phyloP scores from a whole-genome alignment of 2,329 filamentous ascomycete genomes.

The Incumbomyces lentus region DNA sequence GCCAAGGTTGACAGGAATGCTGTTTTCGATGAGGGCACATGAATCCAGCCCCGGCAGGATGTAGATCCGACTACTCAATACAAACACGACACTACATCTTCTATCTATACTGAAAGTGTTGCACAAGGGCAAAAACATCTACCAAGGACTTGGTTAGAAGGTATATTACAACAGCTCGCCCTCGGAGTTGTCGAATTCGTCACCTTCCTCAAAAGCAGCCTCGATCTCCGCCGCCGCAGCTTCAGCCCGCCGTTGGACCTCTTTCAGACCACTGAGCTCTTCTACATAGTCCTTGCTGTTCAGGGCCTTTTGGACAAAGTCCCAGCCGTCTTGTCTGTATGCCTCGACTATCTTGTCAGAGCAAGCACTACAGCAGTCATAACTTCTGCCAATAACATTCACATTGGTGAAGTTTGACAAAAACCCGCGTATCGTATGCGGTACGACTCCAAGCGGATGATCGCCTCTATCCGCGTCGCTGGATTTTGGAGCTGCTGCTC shows the following conservation, averaged over 20 bases:
- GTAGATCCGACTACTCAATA: too few species aligned
- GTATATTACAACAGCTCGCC: constrained; percentile 27
- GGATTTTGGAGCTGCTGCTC: constrained; percentile 23
- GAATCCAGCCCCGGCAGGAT: neutral
- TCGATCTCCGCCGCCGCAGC: constrained; percentile 34
- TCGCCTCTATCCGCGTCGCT: constrained; percentile 26
- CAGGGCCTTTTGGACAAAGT: constrained; percentile 49
- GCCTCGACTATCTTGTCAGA: constrained; percentile 43
- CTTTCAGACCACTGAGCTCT: constrained; percentile 50
- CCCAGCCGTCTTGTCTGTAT: constrained; percentile 48
- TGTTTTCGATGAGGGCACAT: constrained; percentile 28
- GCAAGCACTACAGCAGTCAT: constrained; percentile 54
- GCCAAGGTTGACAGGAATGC: constrained; percentile 36
- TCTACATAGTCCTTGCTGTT: constrained; percentile 55
- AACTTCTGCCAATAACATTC: constrained; percentile 46
- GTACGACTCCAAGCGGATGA: constrained; percentile 44
- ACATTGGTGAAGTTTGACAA: constrained; percentile 51
- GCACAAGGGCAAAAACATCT: too few species aligned
- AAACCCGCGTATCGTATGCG: constrained; percentile 55
- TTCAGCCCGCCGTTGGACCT: constrained; percentile 41
- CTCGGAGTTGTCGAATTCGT: constrained; percentile 22
- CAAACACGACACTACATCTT: too few species aligned
- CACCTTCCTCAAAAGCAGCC: constrained; percentile 33
- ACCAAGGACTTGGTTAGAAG: too few species aligned
- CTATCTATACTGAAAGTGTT: too few species aligned